Conservation (phyloP, 148 eudicot genomes). For the Pouteria glomerata region DNA sequence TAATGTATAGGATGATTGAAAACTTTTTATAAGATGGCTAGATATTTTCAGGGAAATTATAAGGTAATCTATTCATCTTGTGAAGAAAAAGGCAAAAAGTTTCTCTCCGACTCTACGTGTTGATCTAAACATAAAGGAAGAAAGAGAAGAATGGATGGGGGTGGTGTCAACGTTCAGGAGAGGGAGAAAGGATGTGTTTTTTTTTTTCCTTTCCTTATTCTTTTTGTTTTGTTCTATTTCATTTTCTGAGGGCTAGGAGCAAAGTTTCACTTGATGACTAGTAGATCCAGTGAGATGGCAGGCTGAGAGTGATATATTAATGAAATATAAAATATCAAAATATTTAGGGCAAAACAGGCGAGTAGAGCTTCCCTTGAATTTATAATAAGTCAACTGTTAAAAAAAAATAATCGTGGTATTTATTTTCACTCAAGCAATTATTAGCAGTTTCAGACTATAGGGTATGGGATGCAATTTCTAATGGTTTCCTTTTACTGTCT, state of each 20-base stretch:
- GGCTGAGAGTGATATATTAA: neutral
- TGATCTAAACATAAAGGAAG: neutral
- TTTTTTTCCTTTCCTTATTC: neutral
- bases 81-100: neutral
- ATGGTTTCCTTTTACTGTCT: slow-evolving; percentile 2
- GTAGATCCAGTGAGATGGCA: neutral
- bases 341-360: neutral
- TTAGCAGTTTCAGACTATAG: neutral
- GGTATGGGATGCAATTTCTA: neutral
- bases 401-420: neutral
- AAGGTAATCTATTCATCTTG: neutral
- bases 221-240: neutral
- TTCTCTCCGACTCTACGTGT: neutral
- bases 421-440: neutral
- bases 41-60: neutral
- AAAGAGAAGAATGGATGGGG: neutral
- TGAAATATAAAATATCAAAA: neutral
- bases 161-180: neutral
- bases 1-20: neutral
- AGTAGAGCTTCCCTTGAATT: neutral
- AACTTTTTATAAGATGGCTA: neutral
- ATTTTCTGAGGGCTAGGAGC: no score
- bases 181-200: neutral
- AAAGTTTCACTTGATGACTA: no score
- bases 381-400: neutral